These are phyloP conservation scores for Pseudogymnoascus sp. DNA, from an alignment of 2,329 filamentous ascomycete species.

Conservation along the genomic window DNA sequence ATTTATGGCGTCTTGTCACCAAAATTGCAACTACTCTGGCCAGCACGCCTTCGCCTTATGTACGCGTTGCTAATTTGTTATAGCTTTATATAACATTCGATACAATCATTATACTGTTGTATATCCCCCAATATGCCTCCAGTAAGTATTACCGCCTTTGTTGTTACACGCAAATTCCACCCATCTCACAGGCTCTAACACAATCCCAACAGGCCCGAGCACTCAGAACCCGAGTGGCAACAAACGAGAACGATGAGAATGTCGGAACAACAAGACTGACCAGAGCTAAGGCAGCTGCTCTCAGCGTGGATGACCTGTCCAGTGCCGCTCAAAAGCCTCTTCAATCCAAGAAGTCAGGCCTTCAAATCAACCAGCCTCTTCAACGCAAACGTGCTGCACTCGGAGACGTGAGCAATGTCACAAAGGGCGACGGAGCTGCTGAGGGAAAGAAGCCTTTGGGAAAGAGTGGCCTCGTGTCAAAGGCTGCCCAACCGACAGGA, in stretches of 20 bases:
- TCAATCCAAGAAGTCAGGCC: constrained; percentile 61
- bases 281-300: constrained; percentile 79
- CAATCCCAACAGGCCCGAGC: constrained; percentile 44
- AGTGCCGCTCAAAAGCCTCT: constrained; percentile 52
- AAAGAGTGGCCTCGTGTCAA: constrained; percentile 66
- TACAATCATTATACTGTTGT: constrained; percentile 27
- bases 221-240: constrained; percentile 65
- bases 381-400: constrained; percentile 74
- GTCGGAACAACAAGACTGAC: constrained; percentile 72
- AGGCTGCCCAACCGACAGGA: constrained; percentile 72
- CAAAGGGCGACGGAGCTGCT: constrained; percentile 58
- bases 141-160: constrained; percentile 36
- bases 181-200: not conserved
- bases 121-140: constrained; percentile 41
- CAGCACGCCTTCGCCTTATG: constrained; percentile 14
- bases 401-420: constrained; percentile 91
- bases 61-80: constrained; percentile 18
- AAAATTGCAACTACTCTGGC: not conserved
- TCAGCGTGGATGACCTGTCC: constrained; percentile 53
- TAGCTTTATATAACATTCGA: constrained; percentile 21
- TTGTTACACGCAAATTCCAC: constrained; percentile 10
- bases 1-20: constrained; percentile 1
- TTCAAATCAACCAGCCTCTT: constrained; percentile 37
- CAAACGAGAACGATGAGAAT: constrained; percentile 96
- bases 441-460: constrained; percentile 67